phyloP scores from a whole-genome alignment of 371 early-diverging fungal species.

The Mortierella sp. region DNA sequence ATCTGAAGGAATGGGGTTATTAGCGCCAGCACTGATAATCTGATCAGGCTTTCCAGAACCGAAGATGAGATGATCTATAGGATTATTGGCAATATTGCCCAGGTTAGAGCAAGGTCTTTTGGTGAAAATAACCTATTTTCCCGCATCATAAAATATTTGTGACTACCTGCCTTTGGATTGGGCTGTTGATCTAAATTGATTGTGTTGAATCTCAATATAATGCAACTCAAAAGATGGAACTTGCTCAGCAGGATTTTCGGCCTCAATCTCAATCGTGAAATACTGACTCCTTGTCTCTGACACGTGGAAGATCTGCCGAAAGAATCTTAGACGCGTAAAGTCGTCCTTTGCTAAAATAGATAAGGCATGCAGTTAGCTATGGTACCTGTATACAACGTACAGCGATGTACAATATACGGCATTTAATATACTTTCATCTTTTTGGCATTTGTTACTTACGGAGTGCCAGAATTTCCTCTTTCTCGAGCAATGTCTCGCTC shows the following conservation, averaged over 20 bases:
- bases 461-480: background rate
- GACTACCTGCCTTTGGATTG: background rate
- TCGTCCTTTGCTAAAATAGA: background rate
- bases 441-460: slow-evolving; percentile 1
- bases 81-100: too few relatives aligned
- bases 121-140: too few relatives aligned
- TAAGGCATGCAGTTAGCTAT: background rate
- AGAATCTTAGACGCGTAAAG: slow-evolving; percentile 14
- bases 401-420: background rate
- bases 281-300: background rate
- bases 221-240: background rate
- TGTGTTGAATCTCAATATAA: slow-evolving; percentile 5
- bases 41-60: slow-evolving; percentile 14
- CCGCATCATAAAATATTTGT: too few relatives aligned
- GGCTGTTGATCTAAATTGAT: background rate
- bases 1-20: background rate
- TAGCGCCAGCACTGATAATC: slow-evolving; percentile 8
- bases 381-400: too few relatives aligned
- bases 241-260: background rate
- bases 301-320: background rate
- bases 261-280: background rate
- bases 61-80: slow-evolving; percentile 23
- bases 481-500: background rate
- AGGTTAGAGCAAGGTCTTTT: too few relatives aligned
- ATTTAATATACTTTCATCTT: background rate